Evolutionary conservation across 164 flowering plant genomes (phyloP).

Genomic region (Sextonia rubra): DNA sequence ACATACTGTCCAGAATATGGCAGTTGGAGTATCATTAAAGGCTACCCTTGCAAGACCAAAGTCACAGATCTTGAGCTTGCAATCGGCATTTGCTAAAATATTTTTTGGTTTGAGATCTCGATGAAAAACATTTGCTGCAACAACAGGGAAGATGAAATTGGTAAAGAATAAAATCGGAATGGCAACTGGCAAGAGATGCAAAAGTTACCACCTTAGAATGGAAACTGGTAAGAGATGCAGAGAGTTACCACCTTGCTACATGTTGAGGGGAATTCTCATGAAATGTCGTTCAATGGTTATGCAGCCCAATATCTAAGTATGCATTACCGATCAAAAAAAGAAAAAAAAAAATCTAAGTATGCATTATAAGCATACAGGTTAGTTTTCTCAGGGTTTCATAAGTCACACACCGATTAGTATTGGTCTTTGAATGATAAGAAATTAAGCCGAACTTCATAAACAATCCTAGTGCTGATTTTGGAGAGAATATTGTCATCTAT

Average conservation of each 20-base stretch:
- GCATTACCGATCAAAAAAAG: neutral
- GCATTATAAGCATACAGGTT: neutral
- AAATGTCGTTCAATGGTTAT: neutral
- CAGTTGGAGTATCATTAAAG: constrained; percentile 78
- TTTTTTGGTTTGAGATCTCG: constrained; percentile 91
- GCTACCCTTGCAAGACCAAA: constrained; percentile 95
- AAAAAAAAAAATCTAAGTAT: neutral
- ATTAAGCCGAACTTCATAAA: neutral
- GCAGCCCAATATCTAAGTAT: neutral
- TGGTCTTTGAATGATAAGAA: neutral
- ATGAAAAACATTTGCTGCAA: constrained; percentile 61
- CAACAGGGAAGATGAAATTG: neutral
- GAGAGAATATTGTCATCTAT: neutral
- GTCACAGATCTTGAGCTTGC: constrained; percentile 92
- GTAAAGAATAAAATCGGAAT: neutral
- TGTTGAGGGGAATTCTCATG: neutral
- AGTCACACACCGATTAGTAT: neutral
- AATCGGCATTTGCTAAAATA: constrained; percentile 89
- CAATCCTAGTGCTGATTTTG: neutral
- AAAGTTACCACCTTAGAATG: neutral
- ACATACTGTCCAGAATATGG: constrained; percentile 88
- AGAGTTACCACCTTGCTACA: neutral
- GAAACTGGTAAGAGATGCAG: neutral
- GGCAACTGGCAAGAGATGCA: neutral
- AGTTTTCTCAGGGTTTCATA: neutral